Conservation (phyloP, 768 basidiomycete species). For the Pholiota molesta region DNA sequence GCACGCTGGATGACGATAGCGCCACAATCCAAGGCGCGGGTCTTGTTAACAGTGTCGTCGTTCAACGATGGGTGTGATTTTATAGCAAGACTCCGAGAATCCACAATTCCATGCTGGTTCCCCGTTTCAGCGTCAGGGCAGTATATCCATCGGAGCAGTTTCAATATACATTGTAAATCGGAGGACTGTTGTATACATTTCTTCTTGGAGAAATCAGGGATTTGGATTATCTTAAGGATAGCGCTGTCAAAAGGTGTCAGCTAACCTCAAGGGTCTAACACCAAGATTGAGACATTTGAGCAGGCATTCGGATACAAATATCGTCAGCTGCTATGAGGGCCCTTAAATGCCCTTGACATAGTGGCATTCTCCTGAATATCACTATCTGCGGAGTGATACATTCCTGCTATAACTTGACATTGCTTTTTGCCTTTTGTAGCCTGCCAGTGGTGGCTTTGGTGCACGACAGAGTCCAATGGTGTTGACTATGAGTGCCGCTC, state of each 20-base stretch:
- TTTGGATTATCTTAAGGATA: not conserved
- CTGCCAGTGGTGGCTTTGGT: no score
- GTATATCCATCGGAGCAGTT: no score
- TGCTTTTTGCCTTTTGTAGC: no score
- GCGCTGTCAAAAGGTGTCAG: conserved; percentile 2
- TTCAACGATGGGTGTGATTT: conserved; percentile 71
- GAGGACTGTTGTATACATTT: not conserved
- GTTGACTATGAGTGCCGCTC: not conserved
- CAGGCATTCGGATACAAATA: conserved; percentile 2
- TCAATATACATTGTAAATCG: not conserved
- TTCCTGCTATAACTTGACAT: no score
- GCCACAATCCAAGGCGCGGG: conserved; percentile 75
- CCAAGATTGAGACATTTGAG: not conserved
- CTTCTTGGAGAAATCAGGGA: not conserved
- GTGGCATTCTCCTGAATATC: not conserved
- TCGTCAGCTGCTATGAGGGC: not conserved
- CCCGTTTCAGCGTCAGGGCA: no score
- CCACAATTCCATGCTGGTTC: no score
- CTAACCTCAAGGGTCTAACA: not conserved
- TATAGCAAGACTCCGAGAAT: no score
- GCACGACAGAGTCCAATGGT: not conserved
- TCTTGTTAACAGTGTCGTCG: conserved; percentile 80
- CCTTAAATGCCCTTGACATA: not conserved
- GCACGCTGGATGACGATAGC: conserved; percentile 62
- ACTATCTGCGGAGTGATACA: no score